Evolutionary conservation across 192 early-diverging fungal genomes (phyloP).

Genomic region (Coemansia sp.): DNA sequence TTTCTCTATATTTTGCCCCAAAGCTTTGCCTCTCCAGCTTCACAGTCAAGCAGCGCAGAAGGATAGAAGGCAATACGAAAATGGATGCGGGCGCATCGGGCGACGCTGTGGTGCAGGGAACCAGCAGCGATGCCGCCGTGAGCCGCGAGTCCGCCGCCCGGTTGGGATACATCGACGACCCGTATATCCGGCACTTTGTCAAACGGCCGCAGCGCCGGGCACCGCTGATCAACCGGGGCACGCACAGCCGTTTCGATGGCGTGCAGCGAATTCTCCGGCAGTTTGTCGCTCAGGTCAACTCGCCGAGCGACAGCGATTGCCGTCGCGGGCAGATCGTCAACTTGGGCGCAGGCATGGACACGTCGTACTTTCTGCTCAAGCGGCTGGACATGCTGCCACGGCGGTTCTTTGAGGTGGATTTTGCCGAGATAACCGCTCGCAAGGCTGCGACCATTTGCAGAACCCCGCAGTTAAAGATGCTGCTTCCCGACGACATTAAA

Average conservation of each 20-base stretch:
- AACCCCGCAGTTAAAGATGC: slow-evolving; percentile 26
- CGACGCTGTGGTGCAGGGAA: slow-evolving; percentile 76
- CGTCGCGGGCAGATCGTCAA: slow-evolving; percentile 64
- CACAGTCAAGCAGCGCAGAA: too few species aligned
- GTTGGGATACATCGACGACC: slow-evolving; percentile 78
- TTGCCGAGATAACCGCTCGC: slow-evolving; percentile 75
- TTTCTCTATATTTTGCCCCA: too few species aligned
- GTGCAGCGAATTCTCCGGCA: slow-evolving; percentile 62
- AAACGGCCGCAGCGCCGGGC: slow-evolving; percentile 66
- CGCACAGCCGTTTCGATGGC: slow-evolving; percentile 68
- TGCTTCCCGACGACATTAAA: slow-evolving; percentile 28
- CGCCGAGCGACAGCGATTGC: background rate
- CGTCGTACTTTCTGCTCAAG: slow-evolving; percentile 80
- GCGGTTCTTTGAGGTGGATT: slow-evolving; percentile 90
- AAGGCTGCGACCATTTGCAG: slow-evolving; percentile 69
- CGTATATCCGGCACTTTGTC: slow-evolving; percentile 78
- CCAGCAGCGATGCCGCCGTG: slow-evolving; percentile 87
- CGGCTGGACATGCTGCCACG: slow-evolving; percentile 22
- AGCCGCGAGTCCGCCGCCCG: slow-evolving; percentile 81
- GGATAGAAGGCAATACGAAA: too few species aligned
- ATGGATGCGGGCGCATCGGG: too few species aligned
- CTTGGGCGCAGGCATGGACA: slow-evolving; percentile 90
- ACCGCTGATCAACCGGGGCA: slow-evolving; percentile 93
- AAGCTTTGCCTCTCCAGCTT: too few species aligned
- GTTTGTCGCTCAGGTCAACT: slow-evolving; percentile 50